Evolutionary conservation across 2,329 filamentous ascomycete genomes (phyloP), one percentile per base, ranked within the genome.

Genomic region (Fusarium fujikuroi): DNA sequence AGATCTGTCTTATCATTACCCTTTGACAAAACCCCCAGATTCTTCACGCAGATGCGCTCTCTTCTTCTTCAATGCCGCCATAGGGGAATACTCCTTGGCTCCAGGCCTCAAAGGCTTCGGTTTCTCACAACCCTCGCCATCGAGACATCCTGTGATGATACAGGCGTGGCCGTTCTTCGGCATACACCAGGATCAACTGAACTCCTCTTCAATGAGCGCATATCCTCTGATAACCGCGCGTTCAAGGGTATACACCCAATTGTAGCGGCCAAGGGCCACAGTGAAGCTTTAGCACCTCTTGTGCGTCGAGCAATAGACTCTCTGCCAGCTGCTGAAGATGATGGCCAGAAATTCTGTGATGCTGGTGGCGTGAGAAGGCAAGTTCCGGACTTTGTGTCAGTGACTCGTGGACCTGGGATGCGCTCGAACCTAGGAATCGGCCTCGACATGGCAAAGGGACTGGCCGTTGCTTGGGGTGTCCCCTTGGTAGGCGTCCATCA

Each of bases 401-500:
- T 93, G 21, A 98, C 96, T 11, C 89, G 95, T 63, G 96, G 96
- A 0, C 96, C 96, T 0, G 96, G 96, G 25, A 97, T 98, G 93
- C 85, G 89, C 36, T 88, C 92, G 9, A 94, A 93, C 76, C 86
- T 99, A 36, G 88, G 90, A 25, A 90, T 92, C 21, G 96, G 96
- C 0, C 81, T 98, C 16, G 91, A 94, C 79, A 92, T 91, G 28
- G 96, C 94, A 23, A 98, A 98, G 82, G 96, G 95, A 0, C 87
- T 98, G 25, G 91, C 95, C 1, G 86, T 93, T 25, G 95, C 94
- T 42, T 97, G 93, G 93, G 88, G 91, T 72, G 88, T 95, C 42
- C 95, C 95, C 7, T 84, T 98, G 37, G 81, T 98, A 2, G 96
- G 91, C 2, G 93, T 98, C 2, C 93, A 99, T 81, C 96, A 99